phyloP scores from a whole-genome alignment of 78 protist genomes.

The Dictyostelium citrinum region DNA sequence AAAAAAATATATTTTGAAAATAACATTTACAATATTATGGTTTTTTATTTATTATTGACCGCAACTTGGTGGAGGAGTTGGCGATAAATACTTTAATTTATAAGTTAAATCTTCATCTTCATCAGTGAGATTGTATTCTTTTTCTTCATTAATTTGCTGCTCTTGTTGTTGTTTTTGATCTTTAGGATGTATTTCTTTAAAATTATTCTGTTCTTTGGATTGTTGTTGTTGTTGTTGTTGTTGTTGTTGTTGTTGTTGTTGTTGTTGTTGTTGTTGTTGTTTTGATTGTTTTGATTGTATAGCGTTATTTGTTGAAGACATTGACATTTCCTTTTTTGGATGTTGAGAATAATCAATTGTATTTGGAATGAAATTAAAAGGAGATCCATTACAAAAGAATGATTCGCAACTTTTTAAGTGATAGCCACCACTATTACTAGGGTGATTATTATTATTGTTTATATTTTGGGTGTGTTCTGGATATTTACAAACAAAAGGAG shows the following conservation, averaged over 20 bases:
- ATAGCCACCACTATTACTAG: not conserved
- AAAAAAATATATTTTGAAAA: not conserved
- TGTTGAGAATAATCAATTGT: not conserved
- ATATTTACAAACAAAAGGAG: not conserved
- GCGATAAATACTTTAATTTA: not conserved
- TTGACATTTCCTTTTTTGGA: not conserved
- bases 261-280: not conserved
- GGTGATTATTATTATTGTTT: not conserved
- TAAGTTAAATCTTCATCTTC: not conserved
- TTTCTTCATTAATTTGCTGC: not conserved
- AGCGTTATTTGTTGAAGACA: not conserved
- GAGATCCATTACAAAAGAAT: not conserved
- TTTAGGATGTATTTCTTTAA: not conserved
- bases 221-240: not conserved
- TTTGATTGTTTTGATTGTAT: not conserved
- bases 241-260: conserved; percentile 3
- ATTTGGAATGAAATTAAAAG: not conserved
- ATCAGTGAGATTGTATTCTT: not conserved
- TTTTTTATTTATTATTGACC: not conserved
- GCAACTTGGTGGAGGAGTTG: conserved; percentile 7
- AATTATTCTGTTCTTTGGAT: not conserved
- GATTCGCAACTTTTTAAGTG: not conserved
- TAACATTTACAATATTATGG: not conserved
- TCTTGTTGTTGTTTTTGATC: not conserved
- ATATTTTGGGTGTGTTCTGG: not conserved